Base-by-base conservation (phyloP, 768 basidiomycete species). In the Phaffia tasmanica region DNA sequence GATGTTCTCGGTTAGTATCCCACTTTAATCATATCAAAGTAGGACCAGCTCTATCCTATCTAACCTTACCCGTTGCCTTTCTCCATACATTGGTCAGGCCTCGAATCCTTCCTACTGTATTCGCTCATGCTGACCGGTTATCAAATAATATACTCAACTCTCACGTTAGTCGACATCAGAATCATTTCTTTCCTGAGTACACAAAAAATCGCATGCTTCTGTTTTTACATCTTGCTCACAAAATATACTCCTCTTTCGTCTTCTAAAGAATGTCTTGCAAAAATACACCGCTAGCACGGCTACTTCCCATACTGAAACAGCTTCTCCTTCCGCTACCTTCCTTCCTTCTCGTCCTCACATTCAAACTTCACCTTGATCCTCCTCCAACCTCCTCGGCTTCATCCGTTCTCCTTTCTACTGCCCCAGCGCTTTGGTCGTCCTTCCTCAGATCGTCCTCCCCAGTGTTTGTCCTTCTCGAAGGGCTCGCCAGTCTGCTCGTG, bases 401-500 rank as follows among this genome's bases (percentile, higher is more conserved):
- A 15, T 50, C 49, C 7, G 42, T 59, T 30, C 55, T 67, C 23
- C 59, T 55, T 15, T 29, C 35, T 15, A 61, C 56, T 9, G 65
- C 76, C 9, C 76, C 76, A 0, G 72, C 80, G 54, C 83, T 82
- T 79, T 92, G 89, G 89, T 87, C 85, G 0, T 82, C 79, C 29
- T 78, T 84, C 48, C 78, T 92, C 68, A 83, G 82, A 1, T 81
- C 85, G 72, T 86, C 83, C 1, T 86, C 86, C 2, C 88, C 88
- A 1, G 75, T 85, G 53, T 90, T 89, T 75, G 85, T 91, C 64
- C 80, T 83, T 57, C 81, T 90, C 80, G 89, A 92, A 73, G 86
- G 88, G 48, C 79, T 92, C 65, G 89, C 89, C 18, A 89, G 87
- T 72, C 76, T 92, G 68, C 80, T 92, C 27, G 86, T 90, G 11